Base-by-base conservation (phyloP, 1,284 basidiomycete species). In the Moesziomyces globuligerus region DNA sequence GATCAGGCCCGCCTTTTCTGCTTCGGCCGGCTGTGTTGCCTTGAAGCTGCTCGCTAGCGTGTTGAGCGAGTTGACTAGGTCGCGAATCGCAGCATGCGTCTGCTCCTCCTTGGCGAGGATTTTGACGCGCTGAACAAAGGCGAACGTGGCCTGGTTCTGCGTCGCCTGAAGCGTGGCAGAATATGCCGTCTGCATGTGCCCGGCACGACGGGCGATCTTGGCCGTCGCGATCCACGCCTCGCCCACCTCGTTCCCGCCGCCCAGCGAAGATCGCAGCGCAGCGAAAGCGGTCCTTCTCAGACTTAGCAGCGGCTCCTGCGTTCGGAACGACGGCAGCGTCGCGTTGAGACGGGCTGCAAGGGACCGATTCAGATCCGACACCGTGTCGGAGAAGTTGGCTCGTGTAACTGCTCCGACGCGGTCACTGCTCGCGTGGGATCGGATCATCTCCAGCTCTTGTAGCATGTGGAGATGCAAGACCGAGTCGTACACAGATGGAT, bases 151-250 rank as follows among this genome's bases (percentile, higher is more conserved):
- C 29, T 89, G 86, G 68, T 86, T 87, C 78, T 93, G 90, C 54
- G 89, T 88, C 0, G 94, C 93, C 83, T 98, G 96, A 0, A 99
- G 86, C 52, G 93, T 89, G 1, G 96, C 94, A 76, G 92, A 97
- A 81, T 98, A 99, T 3, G 96, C 94, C 0, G 95, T 97, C 84
- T 98, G 96, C 85, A 89, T 90, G 82, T 98, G 95, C 0, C 92
- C 91, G 0, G 94, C 92, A 80, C 96, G 97, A 47, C 96, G 87
- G 13, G 96, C 95, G 60, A 94, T 94, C 81, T 96, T 98, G 17
- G 94, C 91, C 55, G 92, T 97, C 18, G 89, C 86, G 15, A 98
- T 87, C 96, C 96, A 99, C 20, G 53, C 67, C 26, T 50, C 45
- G 5, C 58, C 73, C 81, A 13, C 87, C 83, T 24, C 85, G 76